Evolutionary conservation across 2,329 filamentous ascomycete species (phyloP).

Genomic region (Lasiodiplodia citricola): DNA sequence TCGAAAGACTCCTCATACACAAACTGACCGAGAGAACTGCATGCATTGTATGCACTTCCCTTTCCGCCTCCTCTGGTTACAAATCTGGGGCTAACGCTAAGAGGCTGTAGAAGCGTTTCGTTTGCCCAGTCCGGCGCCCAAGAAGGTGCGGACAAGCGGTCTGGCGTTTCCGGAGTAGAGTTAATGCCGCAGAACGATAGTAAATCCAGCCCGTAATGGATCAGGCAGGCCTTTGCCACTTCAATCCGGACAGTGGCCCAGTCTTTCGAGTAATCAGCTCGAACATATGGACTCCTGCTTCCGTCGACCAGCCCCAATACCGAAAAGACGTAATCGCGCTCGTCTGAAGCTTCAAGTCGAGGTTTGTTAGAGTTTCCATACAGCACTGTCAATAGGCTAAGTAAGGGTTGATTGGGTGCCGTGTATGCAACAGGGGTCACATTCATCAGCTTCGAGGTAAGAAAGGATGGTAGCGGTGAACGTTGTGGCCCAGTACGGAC

Average conservation of each 20-base stretch:
- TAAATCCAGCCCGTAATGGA: neutral
- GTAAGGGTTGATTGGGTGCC: neutral
- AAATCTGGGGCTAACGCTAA: neutral
- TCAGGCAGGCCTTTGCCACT: neutral
- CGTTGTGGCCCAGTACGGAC: neutral
- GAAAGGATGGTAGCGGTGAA: neutral
- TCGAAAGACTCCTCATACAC: neutral
- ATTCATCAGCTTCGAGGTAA: neutral
- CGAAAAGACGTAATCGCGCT: neutral
- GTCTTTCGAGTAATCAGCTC: neutral
- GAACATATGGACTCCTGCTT: neutral
- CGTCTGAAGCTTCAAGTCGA: neutral
- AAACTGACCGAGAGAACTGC: neutral
- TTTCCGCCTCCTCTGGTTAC: neutral
- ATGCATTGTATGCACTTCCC: neutral
- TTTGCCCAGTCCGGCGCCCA: neutral
- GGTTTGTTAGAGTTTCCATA: neutral
- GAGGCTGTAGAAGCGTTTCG: neutral
- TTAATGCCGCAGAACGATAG: neutral
- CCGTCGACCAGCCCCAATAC: neutral
- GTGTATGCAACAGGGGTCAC: neutral
- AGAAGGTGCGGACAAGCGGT: neutral
- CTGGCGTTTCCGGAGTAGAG: neutral
- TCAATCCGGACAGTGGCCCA: neutral
- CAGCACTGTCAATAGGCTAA: neutral